Conservation (phyloP, 768 basidiomycete genomes). For the Boletales sp. region DNA sequence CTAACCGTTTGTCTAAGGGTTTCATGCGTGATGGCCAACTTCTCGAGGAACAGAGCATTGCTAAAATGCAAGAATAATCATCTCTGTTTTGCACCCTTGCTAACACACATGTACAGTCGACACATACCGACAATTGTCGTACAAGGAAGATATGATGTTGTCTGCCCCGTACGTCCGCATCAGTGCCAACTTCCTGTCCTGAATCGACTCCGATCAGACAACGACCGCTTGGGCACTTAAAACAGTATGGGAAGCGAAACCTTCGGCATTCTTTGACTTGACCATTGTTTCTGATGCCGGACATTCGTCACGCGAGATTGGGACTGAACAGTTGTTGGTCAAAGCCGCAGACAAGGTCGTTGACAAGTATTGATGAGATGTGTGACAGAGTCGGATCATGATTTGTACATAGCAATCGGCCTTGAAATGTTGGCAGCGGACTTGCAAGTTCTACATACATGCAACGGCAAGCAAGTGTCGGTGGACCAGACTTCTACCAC, state of each 20-base stretch:
- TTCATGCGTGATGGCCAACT: conserved; percentile 90
- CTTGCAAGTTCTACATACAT: too few relatives aligned
- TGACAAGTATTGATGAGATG: conserved; percentile 17
- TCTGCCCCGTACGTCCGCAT: conserved; percentile 66
- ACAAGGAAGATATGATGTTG: conserved; percentile 86
- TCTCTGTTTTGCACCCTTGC: not conserved
- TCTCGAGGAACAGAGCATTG: conserved; percentile 77
- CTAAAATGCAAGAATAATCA: conserved; percentile 66
- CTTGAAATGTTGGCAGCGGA: too few relatives aligned
- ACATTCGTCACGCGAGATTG: conserved; percentile 76
- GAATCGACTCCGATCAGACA: conserved; percentile 40
- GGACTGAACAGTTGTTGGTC: conserved; percentile 65
- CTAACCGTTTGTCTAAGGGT: conserved; percentile 42
- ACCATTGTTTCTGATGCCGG: conserved; percentile 83
- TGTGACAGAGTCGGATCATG: too few relatives aligned
- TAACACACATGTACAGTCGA: conserved; percentile 47
- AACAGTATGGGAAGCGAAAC: conserved; percentile 78
- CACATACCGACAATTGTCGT: conserved; percentile 82
- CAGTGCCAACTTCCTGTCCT: not conserved
- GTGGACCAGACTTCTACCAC: not conserved
- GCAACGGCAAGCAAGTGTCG: too few relatives aligned
- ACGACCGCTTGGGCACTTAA: conserved; percentile 81
- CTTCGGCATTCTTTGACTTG: conserved; percentile 35
- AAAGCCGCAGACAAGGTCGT: conserved; percentile 44
- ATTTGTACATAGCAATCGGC: too few relatives aligned